These are phyloP conservation scores for Naganishia albida DNA, from an alignment of 1,284 basidiomycete genomes.

Conservation along the genomic window DNA sequence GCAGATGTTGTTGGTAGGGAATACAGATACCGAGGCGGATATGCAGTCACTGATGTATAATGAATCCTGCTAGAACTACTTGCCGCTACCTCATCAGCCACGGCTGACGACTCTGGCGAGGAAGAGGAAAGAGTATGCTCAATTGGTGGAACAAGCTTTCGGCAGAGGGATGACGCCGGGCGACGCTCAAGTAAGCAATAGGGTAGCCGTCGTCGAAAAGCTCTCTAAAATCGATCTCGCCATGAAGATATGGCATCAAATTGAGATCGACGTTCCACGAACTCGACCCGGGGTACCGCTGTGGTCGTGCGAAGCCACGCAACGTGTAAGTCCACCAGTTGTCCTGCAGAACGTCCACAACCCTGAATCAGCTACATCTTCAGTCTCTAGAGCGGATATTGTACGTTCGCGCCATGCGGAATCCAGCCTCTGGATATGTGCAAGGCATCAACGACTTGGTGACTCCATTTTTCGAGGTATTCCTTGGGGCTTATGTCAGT, in stretches of 20 bases:
- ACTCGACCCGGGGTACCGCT: conserved; percentile 86
- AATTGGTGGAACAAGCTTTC: conserved; percentile 89
- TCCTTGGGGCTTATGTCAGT: conserved; percentile 85
- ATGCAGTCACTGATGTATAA: conserved; percentile 22
- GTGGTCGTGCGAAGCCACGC: conserved; percentile 85
- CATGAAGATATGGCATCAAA: conserved; percentile 89
- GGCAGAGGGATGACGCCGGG: conserved; percentile 75
- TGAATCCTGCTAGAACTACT: conserved; percentile 70
- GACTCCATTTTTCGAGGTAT: conserved; percentile 92
- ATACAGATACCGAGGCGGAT: too few relatives aligned
- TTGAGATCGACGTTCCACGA: conserved; percentile 92
- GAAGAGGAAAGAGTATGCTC: conserved; percentile 89
- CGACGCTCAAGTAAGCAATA: conserved; percentile 64
- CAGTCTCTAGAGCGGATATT: conserved; percentile 90
- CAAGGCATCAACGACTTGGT: conserved; percentile 97
- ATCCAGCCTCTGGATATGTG: conserved; percentile 94
- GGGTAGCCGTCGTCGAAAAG: not conserved
- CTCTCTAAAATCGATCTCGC: not conserved
- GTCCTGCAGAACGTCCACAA: conserved; percentile 25
- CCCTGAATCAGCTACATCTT: not conserved
- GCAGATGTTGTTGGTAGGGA: conserved; percentile 80
- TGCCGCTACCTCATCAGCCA: conserved; percentile 79
- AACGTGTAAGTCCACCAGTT: conserved; percentile 63
- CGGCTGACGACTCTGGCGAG: conserved; percentile 75
- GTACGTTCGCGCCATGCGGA: conserved; percentile 96